Evolutionary conservation across 345 rosid genomes (phyloP), one percentile per base, ranked within the genome.

Genomic region (Aegle marmelos): DNA sequence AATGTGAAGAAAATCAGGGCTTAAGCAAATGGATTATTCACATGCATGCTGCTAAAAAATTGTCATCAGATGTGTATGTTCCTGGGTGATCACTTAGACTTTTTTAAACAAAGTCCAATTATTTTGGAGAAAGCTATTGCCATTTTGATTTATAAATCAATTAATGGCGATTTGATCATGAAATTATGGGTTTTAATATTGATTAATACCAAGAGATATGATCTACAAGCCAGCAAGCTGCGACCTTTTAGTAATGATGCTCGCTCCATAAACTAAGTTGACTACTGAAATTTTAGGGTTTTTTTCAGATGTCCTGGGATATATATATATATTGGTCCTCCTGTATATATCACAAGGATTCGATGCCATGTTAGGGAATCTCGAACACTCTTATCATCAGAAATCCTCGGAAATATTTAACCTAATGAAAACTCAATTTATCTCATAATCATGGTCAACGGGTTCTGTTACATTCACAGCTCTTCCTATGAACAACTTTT

Each of bases 351-450:
- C 33, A 5, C 6, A 19, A 25, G 33, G 54, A 67, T 68, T 25
- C 41, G 33, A 24, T 39, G 33, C 34, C 72, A 68, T 68, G 72
- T 39, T 68, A 68, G 30, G 72, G 72, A 39, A 68, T 68, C 56
- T n/a, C 5, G 41, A 41, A 41, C 22, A 68, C 21, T 5, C 4
- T 37, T 39, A 24, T 39, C 50, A 24, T 25, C 4, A 10, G 31
- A 39, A 67, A n/a, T 67, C 21, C 28, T 37, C 53, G 37, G 5
- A 2, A 10, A 14, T 7, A 62, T 45, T 45, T 3, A 45, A 11
- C 17, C 11, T 45, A 45, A 45, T 45, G 4, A 45, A 45, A 45
- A 45, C 5, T 45, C 13, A 45, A 45, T 45, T 13, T 45, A 45
- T 45, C 50, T 45, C 17, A 13, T 45, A 45, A 45, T 45, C 5